Evolutionary conservation across 495 filamentous ascomycete species (phyloP).

Genomic region (Aspergillus baeticus): DNA sequence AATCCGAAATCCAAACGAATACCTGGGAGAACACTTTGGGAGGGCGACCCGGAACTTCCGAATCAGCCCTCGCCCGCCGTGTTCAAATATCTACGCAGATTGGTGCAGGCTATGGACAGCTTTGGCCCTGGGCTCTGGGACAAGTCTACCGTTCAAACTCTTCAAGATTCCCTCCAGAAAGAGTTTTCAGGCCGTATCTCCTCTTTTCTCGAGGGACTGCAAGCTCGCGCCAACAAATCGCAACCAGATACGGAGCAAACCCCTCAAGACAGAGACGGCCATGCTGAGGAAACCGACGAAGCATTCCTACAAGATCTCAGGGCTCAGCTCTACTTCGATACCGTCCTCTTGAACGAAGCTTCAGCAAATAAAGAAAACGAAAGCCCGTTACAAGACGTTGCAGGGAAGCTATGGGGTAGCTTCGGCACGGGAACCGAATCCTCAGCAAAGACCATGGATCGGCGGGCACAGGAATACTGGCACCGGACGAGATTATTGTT

Average conservation of each 20-base stretch:
- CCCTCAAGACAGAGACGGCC: slow-evolving; percentile 5
- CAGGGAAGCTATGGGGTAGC: slow-evolving; percentile 44
- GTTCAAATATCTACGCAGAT: slow-evolving; percentile 69
- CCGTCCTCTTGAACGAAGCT: slow-evolving; percentile 60
- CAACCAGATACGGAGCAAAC: slow-evolving; percentile 7
- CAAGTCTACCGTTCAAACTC: slow-evolving; percentile 56
- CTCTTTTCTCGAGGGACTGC: slow-evolving; percentile 26
- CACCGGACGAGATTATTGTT: slow-evolving; percentile 77
- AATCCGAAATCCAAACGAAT: slow-evolving; percentile 21
- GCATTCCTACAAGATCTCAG: slow-evolving; percentile 50
- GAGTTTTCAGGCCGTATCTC: slow-evolving; percentile 24
- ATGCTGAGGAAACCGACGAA: slow-evolving; percentile 9
- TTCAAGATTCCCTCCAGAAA: slow-evolving; percentile 57
- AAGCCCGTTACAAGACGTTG: slow-evolving; percentile 43
- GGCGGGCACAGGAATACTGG: slow-evolving; percentile 70
- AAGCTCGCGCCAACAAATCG: slow-evolving; percentile 14
- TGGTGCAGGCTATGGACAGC: slow-evolving; percentile 65
- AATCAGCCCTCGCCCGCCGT: slow-evolving; percentile 76
- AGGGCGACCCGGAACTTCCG: slow-evolving; percentile 71
- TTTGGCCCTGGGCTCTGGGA: slow-evolving; percentile 84
- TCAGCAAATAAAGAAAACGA: slow-evolving; percentile 28
- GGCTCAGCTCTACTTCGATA: slow-evolving; percentile 78
- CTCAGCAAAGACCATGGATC: slow-evolving; percentile 49
- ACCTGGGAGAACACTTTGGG: slow-evolving; percentile 66
- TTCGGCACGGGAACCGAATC: slow-evolving; percentile 40